Conservation (phyloP, 176 grass and related monocot genomes). For the Aegilops bicornis region DNA sequence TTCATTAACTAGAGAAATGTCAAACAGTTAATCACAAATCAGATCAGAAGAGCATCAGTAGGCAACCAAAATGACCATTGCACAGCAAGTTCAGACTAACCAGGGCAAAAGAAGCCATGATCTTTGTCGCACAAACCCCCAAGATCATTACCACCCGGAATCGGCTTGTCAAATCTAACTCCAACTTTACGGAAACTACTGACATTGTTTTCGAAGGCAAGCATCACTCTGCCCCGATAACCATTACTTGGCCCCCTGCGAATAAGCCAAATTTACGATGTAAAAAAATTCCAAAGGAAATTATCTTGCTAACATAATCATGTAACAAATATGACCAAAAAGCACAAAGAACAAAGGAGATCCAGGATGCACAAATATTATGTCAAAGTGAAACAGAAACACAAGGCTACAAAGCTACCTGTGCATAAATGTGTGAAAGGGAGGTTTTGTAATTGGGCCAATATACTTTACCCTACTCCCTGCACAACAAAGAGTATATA, state of each 20-base stretch:
- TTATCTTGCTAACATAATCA: neutral
- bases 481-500: slow-evolving; percentile 27
- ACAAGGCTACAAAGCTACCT: slow-evolving; percentile 33
- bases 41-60: slow-evolving; percentile 2
- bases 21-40: neutral
- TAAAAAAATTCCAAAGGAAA: neutral
- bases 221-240: slow-evolving; percentile 70
- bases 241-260: slow-evolving; percentile 55
- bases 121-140: slow-evolving; percentile 73
- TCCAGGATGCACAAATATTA: neutral
- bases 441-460: slow-evolving; percentile 13
- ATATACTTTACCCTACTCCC: slow-evolving; percentile 64
- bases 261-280: slow-evolving; percentile 11
- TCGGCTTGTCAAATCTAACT: slow-evolving; percentile 69
- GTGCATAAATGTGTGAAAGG: neutral
- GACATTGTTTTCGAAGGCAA: slow-evolving; percentile 60
- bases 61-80: neutral
- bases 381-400: neutral
- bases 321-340: neutral
- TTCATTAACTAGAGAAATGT: slow-evolving; percentile 41
- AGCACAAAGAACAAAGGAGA: neutral
- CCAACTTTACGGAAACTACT: slow-evolving; percentile 62
- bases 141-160: slow-evolving; percentile 72
- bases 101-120: slow-evolving; percentile 70
- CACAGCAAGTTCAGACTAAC: slow-evolving; percentile 32